These are phyloP conservation scores for Bjerkandera adusta DNA, from an alignment of 1,284 basidiomycete genomes.

Conservation along the genomic window DNA sequence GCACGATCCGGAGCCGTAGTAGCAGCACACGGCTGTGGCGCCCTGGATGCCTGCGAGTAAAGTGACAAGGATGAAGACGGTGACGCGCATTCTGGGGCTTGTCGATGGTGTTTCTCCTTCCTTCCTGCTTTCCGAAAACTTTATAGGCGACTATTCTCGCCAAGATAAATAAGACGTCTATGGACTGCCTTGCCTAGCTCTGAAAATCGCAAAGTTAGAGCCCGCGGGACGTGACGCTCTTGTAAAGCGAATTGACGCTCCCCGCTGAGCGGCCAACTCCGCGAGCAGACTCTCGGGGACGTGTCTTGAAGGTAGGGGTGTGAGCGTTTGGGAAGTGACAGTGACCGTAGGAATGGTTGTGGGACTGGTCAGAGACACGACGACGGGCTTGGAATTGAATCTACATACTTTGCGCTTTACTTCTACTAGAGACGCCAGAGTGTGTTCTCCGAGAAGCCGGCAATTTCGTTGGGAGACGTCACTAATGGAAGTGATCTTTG, in stretches of 20 bases:
- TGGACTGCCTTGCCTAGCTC: too few relatives aligned
- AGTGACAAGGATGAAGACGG: background rate
- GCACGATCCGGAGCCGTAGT: background rate
- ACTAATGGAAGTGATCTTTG: too few relatives aligned
- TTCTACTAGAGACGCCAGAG: too few relatives aligned
- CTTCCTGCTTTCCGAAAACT: background rate
- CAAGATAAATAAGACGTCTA: too few relatives aligned
- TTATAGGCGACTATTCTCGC: too few relatives aligned
- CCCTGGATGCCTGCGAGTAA: background rate
- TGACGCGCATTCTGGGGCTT: background rate
- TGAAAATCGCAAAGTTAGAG: too few relatives aligned
- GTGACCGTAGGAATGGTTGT: too few relatives aligned
- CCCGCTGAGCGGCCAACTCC: slow-evolving; percentile 84
- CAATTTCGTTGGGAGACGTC: too few relatives aligned
- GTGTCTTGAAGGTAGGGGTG: slow-evolving; percentile 97
- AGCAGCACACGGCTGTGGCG: slow-evolving; percentile 1
- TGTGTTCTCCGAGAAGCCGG: too few relatives aligned
- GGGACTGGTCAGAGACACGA: too few relatives aligned
- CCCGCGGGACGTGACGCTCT: slow-evolving; percentile 97
- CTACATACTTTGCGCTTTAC: too few relatives aligned
- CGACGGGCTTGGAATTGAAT: too few relatives aligned
- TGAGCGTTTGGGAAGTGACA: slow-evolving; percentile 97
- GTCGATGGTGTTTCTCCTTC: background rate
- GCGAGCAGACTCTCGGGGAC: slow-evolving; percentile 83
- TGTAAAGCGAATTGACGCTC: slow-evolving; percentile 90